Conservation (phyloP, 2,329 filamentous ascomycete genomes). For the Penicillium capsulatum region DNA sequence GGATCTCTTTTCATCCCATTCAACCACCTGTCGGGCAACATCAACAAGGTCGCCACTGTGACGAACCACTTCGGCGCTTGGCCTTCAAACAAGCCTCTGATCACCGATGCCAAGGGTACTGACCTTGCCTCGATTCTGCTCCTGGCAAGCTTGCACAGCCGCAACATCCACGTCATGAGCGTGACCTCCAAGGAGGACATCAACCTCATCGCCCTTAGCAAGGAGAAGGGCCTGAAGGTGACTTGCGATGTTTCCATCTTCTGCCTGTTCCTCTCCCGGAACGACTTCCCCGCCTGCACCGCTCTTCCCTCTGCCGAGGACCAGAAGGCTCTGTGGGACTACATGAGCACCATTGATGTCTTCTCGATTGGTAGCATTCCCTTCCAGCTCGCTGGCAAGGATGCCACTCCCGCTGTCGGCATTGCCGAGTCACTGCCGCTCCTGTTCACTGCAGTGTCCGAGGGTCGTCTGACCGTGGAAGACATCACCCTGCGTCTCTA, state of each 20-base stretch:
- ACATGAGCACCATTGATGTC: constrained; percentile 68
- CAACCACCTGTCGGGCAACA: constrained; percentile 75
- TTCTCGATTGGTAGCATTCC: constrained; percentile 76
- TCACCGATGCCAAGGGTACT: constrained; percentile 75
- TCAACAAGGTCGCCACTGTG: constrained; percentile 76
- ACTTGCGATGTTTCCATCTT: constrained; percentile 81
- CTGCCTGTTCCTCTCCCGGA: constrained; percentile 68
- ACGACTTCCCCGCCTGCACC: constrained; percentile 64
- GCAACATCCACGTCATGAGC: constrained; percentile 74
- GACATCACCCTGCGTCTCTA: constrained; percentile 68
- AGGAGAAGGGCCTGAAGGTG: constrained; percentile 75
- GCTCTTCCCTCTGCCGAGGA: constrained; percentile 64
- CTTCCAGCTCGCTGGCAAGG: constrained; percentile 64
- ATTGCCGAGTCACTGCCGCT: constrained; percentile 71
- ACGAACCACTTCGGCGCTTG: constrained; percentile 74
- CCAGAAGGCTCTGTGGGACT: constrained; percentile 69
- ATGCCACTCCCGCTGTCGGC: constrained; percentile 59
- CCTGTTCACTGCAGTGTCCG: constrained; percentile 69
- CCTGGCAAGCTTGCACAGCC: constrained; percentile 70
- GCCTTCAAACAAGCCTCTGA: constrained; percentile 72
- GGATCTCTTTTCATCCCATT: constrained; percentile 79
- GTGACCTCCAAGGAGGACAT: constrained; percentile 80
- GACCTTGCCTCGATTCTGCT: constrained; percentile 77
- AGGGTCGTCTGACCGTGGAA: constrained; percentile 68
- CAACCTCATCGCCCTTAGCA: constrained; percentile 69